Evolutionary conservation across 2,329 filamentous ascomycete species (phyloP).

Genomic region (Mycosphaerella arachidis): DNA sequence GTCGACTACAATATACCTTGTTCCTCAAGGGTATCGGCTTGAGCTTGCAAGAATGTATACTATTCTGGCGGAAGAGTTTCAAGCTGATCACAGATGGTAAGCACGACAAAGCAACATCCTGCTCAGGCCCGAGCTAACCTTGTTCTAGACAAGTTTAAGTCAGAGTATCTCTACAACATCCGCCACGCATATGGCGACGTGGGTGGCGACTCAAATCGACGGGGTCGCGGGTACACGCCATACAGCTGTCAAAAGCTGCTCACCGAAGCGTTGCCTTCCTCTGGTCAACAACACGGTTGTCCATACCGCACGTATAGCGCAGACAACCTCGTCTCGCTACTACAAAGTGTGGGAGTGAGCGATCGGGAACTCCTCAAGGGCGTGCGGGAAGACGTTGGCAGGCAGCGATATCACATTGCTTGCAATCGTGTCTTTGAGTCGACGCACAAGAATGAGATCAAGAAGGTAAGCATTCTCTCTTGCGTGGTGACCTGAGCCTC

Average conservation of each 20-base stretch:
- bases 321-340: slow-evolving; percentile 74
- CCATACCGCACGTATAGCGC: slow-evolving; percentile 88
- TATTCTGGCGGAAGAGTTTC: slow-evolving; percentile 89
- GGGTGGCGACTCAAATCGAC: slow-evolving; percentile 81
- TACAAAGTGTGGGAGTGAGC: slow-evolving; percentile 73
- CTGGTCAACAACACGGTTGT: slow-evolving; percentile 86
- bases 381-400: slow-evolving; percentile 83
- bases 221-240: slow-evolving; percentile 81
- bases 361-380: slow-evolving; percentile 74
- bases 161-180: slow-evolving; percentile 95
- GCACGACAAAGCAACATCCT: background rate
- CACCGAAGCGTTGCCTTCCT: slow-evolving; percentile 78
- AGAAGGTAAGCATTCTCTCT: slow-evolving; percentile 34
- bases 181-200: slow-evolving; percentile 95
- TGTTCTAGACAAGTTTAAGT: slow-evolving; percentile 75
- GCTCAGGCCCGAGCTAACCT: slow-evolving; percentile 3
- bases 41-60: slow-evolving; percentile 80
- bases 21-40: slow-evolving; percentile 96
- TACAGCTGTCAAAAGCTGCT: slow-evolving; percentile 95
- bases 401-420: slow-evolving; percentile 86
- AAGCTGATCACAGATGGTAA: slow-evolving; percentile 69
- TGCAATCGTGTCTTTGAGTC: slow-evolving; percentile 95
- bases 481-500: background rate
- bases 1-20: slow-evolving; percentile 87
- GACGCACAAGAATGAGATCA: slow-evolving; percentile 62